Conservation (phyloP, 352 stramenopile genomes). For the Phytophthora tentaculata region DNA sequence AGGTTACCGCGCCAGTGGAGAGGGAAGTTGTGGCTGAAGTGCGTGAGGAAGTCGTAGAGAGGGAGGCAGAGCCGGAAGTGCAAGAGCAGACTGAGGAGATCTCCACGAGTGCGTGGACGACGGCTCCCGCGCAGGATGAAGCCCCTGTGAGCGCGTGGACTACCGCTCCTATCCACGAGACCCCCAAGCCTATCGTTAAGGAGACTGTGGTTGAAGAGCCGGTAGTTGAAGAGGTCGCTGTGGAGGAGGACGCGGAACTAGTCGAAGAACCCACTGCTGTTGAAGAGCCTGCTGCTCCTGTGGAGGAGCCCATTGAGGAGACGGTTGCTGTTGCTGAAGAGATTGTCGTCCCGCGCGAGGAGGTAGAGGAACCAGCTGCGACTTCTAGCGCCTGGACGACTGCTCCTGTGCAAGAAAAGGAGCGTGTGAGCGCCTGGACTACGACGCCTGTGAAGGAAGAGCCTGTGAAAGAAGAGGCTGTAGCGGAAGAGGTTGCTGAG, state of each 20-base stretch:
- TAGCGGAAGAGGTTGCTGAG: constrained; percentile 4
- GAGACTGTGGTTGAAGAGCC: constrained; percentile 15
- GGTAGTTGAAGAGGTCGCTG: constrained; percentile 17
- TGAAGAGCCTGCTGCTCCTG: not conserved
- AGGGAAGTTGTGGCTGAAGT: constrained; percentile 12
- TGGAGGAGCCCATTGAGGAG: constrained; percentile 4
- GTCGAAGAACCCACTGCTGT: constrained; percentile 6
- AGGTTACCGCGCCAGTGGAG: constrained; percentile 1
- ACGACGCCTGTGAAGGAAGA: constrained; percentile 32
- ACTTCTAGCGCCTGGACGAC: constrained; percentile 23
- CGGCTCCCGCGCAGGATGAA: constrained; percentile 20
- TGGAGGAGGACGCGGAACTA: constrained; percentile 15
- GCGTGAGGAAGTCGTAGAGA: constrained; percentile 5
- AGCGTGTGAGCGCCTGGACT: constrained; percentile 47
- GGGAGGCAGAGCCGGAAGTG: constrained; percentile 2
- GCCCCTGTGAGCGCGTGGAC: constrained; percentile 19
- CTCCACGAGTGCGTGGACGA: constrained; percentile 4
- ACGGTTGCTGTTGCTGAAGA: constrained; percentile 19
- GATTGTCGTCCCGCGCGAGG: constrained; percentile 10
- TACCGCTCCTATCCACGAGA: constrained; percentile 14
- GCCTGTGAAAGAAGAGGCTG: constrained; percentile 13
- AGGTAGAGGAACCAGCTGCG: constrained; percentile 15
- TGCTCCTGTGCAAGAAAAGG: constrained; percentile 14
- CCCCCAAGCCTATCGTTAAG: constrained; percentile 7
- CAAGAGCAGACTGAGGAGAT: constrained; percentile 10